phyloP scores from a whole-genome alignment of 2,329 filamentous ascomycete species.

The Penicillium sp. region DNA sequence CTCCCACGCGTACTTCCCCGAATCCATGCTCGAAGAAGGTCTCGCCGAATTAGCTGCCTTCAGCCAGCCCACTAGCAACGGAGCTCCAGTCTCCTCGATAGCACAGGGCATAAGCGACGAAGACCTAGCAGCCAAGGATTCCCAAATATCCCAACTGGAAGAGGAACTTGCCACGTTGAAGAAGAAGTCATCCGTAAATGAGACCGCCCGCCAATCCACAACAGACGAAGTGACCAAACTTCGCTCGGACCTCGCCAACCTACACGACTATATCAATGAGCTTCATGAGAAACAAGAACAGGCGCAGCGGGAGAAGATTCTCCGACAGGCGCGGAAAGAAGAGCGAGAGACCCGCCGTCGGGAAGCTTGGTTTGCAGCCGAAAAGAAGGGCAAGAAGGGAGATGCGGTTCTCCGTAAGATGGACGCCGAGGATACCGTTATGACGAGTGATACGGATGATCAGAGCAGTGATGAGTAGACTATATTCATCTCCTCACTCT shows the following conservation, averaged over 20 bases:
- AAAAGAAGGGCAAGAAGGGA: constrained; percentile 38
- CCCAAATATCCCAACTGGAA: constrained; percentile 29
- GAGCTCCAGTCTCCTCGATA: no score
- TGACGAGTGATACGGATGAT: constrained; percentile 32
- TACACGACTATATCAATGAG: constrained; percentile 34
- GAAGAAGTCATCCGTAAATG: constrained; percentile 29
- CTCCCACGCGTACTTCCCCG: constrained; percentile 32
- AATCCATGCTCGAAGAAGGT: constrained; percentile 34
- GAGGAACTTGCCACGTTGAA: constrained; percentile 34
- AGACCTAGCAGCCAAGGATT: constrained; percentile 19
- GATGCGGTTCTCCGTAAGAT: constrained; percentile 34
- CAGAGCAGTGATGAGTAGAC: constrained; percentile 28
- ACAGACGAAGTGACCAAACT: constrained; percentile 31
- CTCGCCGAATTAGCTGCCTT: constrained; percentile 32
- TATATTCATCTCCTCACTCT: no score
- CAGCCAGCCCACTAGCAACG: constrained; percentile 18
- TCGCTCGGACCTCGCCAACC: constrained; percentile 28
- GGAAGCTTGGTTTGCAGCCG: constrained; percentile 39
- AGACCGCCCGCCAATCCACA: constrained; percentile 30
- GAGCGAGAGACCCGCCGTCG: constrained; percentile 32
- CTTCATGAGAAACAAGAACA: constrained; percentile 34
- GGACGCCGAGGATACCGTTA: constrained; percentile 28
- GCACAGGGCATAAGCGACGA: no score
- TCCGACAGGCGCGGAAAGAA: constrained; percentile 33
- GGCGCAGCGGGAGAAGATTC: constrained; percentile 26